Evolutionary conservation across 257 asterid species (phyloP).

Genomic region (Anisodus tanguticus): DNA sequence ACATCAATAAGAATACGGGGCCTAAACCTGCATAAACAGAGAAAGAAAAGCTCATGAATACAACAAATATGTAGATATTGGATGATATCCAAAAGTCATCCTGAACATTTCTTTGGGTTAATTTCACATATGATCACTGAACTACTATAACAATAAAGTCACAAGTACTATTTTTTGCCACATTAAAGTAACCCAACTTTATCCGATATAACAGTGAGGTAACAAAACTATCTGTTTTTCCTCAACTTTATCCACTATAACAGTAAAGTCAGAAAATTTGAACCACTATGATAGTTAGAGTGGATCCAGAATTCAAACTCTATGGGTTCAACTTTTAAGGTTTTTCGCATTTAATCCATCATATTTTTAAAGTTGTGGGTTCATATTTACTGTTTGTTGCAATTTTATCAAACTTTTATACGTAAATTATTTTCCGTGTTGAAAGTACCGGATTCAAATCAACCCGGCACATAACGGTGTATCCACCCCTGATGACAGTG

Average conservation of each 20-base stretch:
- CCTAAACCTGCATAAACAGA: constrained; percentile 72
- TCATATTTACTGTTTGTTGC: too few relatives aligned
- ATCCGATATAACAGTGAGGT: background rate
- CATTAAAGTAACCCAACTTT: background rate
- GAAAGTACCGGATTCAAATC: too few relatives aligned
- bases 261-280: background rate
- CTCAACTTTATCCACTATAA: background rate
- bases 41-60: background rate
- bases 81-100: background rate
- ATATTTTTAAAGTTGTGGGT: too few relatives aligned
- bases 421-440: too few relatives aligned
- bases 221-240: background rate
- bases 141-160: background rate
- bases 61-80: background rate
- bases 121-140: background rate
- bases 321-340: too few relatives aligned
- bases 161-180: background rate
- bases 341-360: too few relatives aligned
- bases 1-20: constrained; percentile 94
- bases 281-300: background rate
- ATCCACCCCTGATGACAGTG: background rate
- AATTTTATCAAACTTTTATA: too few relatives aligned
- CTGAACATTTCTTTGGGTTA: background rate
- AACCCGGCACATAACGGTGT: too few relatives aligned
- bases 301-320: too few relatives aligned